These are phyloP conservation scores for Coccinonectria pachysandricola DNA, from an alignment of 2,329 filamentous ascomycete species.

Conservation along the genomic window DNA sequence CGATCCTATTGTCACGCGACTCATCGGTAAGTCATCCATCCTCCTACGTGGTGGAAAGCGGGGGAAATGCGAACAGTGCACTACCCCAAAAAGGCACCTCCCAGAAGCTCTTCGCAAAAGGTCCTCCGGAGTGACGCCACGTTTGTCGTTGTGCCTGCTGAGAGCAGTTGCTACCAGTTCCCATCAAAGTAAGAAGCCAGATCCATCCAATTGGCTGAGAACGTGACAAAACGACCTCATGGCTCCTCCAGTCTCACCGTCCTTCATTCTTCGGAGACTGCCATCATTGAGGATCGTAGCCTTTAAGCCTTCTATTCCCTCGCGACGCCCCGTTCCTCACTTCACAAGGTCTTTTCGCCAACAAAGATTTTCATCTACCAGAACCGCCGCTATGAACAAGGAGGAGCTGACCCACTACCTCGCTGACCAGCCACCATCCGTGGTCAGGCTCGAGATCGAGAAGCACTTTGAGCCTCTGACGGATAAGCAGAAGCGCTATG, in stretches of 20 bases:
- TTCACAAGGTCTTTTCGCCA: conserved; percentile 15
- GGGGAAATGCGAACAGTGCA: too few relatives aligned
- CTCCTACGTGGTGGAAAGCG: too few relatives aligned
- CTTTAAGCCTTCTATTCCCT: conserved; percentile 14
- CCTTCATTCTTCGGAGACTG: conserved; percentile 26
- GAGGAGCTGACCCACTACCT: conserved; percentile 66
- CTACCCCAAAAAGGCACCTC: too few relatives aligned
- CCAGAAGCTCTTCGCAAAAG: too few relatives aligned
- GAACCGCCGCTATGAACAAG: conserved; percentile 45
- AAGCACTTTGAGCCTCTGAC: conserved; percentile 77
- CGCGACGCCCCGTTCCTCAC: conserved; percentile 14
- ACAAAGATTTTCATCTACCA: conserved; percentile 23
- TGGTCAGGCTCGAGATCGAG: conserved; percentile 82
- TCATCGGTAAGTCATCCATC: too few relatives aligned
- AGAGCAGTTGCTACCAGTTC: too few relatives aligned
- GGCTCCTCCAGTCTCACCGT: conserved; percentile 24
- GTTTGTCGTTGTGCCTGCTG: too few relatives aligned
- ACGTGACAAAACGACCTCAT: conserved; percentile 17
- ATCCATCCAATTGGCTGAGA: too few relatives aligned
- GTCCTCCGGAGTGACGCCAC: too few relatives aligned
- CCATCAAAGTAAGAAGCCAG: too few relatives aligned
- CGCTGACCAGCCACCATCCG: conserved; percentile 79
- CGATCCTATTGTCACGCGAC: too few relatives aligned
- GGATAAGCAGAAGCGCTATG: conserved; percentile 76
- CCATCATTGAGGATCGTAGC: conserved; percentile 22